Percentiles rank a stretch among this genome's conserved stretches.
These are phyloP conservation scores for Balakata baccata DNA, from an alignment of 345 rosid species.

Conservation along the genomic window DNA sequence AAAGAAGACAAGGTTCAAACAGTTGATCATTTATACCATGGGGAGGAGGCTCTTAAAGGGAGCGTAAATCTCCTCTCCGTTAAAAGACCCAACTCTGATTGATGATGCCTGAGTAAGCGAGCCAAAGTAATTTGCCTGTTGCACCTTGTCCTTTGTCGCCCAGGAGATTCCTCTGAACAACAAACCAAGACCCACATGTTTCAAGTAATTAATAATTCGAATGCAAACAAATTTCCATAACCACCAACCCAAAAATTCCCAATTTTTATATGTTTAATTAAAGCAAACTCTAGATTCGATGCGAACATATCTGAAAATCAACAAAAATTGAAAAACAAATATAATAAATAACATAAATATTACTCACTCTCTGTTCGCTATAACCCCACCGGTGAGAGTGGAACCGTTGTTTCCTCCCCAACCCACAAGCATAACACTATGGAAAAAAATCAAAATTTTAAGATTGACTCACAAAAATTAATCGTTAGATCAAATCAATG, in stretches of 20 bases:
- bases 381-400: constrained; percentile 84
- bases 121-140: constrained; percentile 94
- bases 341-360: background rate
- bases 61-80: constrained; percentile 96
- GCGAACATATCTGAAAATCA: background rate
- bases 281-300: background rate
- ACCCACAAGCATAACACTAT: constrained; percentile 93
- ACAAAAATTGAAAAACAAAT: background rate
- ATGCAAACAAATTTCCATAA: constrained; percentile 8
- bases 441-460: background rate
- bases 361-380: constrained; percentile 88
- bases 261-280: background rate
- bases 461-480: background rate
- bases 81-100: constrained; percentile 87
- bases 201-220: constrained; percentile 1
- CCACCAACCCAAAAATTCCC: background rate
- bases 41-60: constrained; percentile 98
- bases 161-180: constrained; percentile 82
- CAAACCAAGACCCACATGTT: background rate
- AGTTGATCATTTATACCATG: constrained; percentile 47
- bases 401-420: constrained; percentile 99
- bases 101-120: constrained; percentile 92
- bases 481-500: background rate
- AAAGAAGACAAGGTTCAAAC: background rate
- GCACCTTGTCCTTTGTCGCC: constrained; percentile 98